Percentiles rank a stretch among this genome's conserved stretches.
Conservation (phyloP, 2,329 filamentous ascomycete species). For the Arthrobotrys sinensis region DNA sequence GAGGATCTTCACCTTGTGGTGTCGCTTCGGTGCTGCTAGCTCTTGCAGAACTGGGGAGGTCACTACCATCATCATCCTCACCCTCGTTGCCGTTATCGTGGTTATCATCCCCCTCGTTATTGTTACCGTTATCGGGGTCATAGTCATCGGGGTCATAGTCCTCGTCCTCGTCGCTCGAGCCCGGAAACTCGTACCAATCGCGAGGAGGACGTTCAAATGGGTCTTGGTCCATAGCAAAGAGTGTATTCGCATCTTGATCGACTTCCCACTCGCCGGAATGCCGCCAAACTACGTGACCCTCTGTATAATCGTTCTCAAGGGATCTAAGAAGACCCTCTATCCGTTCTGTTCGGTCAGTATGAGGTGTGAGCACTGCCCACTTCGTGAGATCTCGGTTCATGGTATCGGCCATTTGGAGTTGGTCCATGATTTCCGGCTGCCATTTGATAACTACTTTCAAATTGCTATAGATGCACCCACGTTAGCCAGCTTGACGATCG, state of each 20-base stretch:
- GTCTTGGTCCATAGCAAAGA: not conserved
- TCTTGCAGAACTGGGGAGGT: no score
- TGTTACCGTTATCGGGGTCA: not conserved
- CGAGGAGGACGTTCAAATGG: not conserved
- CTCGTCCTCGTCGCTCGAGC: not conserved
- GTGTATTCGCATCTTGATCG: not conserved
- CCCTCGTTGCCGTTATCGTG: no score
- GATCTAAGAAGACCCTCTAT: not conserved
- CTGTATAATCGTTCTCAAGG: not conserved
- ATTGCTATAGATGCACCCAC: not conserved
- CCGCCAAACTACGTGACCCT: not conserved
- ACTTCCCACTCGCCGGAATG: not conserved
- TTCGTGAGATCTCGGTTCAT: not conserved
- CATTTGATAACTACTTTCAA: constrained; percentile 9
- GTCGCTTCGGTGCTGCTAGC: no score
- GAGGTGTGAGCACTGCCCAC: not conserved
- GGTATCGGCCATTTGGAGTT: not conserved
- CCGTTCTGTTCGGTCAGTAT: not conserved
- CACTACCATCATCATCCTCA: no score
- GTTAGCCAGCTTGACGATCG: not conserved
- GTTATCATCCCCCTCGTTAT: not conserved
- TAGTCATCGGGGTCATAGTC: not conserved
- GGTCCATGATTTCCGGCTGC: not conserved
- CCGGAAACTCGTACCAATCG: not conserved
- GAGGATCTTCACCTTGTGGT: no score